phyloP scores from a whole-genome alignment of 768 basidiomycete species.

The Leccinum broughii region DNA sequence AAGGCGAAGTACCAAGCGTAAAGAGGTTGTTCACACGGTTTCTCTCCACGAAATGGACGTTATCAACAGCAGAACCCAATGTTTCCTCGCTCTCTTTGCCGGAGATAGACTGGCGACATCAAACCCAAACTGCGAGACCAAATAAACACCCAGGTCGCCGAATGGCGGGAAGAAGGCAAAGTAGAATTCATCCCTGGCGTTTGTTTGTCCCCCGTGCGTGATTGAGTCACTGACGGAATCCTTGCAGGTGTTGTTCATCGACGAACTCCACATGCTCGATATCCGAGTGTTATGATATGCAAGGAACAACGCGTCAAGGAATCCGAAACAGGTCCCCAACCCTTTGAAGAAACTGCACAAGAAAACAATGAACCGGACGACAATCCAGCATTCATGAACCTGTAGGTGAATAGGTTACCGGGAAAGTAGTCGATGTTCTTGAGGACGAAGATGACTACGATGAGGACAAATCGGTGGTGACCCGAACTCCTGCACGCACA shows the following conservation, averaged over 20 bases:
- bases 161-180: conserved; percentile 99
- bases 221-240: neutral
- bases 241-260: conserved; percentile 90
- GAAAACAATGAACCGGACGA: no score
- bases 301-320: no score
- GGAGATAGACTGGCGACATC: conserved; percentile 96
- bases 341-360: no score
- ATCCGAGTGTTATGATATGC: conserved; percentile 40
- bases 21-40: conserved; percentile 96
- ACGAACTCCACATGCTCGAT: conserved; percentile 99
- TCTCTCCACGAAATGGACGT: conserved; percentile 99
- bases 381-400: no score
- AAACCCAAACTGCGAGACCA: conserved; percentile 95
- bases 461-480: no score
- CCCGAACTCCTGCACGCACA: no score
- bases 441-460: no score
- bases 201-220: conserved; percentile 27
- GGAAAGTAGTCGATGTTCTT: no score
- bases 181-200: conserved; percentile 97
- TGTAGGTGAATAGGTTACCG: no score
- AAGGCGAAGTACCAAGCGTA: conserved; percentile 96
- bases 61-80: conserved; percentile 98
- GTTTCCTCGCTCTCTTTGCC: conserved; percentile 91
- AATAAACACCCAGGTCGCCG: conserved; percentile 94
- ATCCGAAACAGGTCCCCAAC: no score